Base-by-base conservation (phyloP, 116 monocot genomes). In the Zostera marina region DNA sequence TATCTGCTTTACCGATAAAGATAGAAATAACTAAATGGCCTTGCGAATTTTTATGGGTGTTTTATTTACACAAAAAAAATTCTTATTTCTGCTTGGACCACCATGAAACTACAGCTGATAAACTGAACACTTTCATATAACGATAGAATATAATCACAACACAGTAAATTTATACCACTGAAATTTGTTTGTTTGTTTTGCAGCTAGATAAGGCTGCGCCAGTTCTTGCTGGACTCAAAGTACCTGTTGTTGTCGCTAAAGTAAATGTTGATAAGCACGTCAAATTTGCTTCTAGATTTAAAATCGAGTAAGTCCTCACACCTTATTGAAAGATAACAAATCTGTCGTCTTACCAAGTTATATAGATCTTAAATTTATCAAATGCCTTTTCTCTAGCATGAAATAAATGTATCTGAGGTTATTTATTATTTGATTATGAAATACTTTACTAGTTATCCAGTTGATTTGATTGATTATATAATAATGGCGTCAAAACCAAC, bases 161-260 rank as follows among this genome's bases (percentile, higher is more conserved):
- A 45, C 44, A 49, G 19, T 49, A 21, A 17, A 19, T 21, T 16
- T 10, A 11, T 6, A n/a, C 38, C 38, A 57, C 11, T 21, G 23
- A 22, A 23, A 38, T 5, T 25, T 38, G 13, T 17, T 7, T 65
- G 44, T 55, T 19, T 20, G 52, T 11, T 69, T 73, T 79, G 59
- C 83, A 96, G 89, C 74, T 96, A 64, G 96, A 96, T 72, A 75
- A 61, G 14, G 96, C 85, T 74, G 89, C 89, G 64, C 88, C 78
- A 20, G 26, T 64, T 56, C 69, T 96, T 59, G 82, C 89, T 49
- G 61, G 26, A 32, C 61, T 80, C 56, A 80, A 76, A 58, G 66
- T 80, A 41, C 78, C 89, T 21, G 74, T 96, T 54, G 62, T 80
- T 38, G 60, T 96, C 65, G 96, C 85, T 15, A 96, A 96, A 72